Evolutionary conservation across 164 flowering plant species (phyloP).

Genomic region (Magnolia kwangsiensis): DNA sequence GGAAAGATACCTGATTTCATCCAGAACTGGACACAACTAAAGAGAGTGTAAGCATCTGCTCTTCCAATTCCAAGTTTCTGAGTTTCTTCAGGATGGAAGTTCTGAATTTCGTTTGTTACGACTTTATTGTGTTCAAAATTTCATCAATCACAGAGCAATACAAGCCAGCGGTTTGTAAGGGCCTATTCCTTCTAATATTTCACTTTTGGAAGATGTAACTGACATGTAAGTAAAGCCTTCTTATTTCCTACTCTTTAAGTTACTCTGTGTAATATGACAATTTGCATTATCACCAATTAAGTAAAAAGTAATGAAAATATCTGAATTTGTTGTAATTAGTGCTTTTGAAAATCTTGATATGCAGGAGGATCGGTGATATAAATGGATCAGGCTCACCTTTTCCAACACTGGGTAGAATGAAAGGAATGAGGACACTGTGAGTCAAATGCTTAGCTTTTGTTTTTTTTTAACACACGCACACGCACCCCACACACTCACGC

Average conservation of each 20-base stretch:
- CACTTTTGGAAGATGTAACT: conserved; percentile 33
- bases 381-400: conserved; percentile 39
- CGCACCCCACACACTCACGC: no score
- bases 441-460: conserved; percentile 29
- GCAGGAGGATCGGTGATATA: conserved; percentile 75
- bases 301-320: conserved; percentile 10
- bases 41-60: conserved; percentile 25
- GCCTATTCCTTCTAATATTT: conserved; percentile 57
- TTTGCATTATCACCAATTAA: background rate
- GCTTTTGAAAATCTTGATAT: conserved; percentile 9
- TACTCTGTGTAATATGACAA: background rate
- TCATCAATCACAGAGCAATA: conserved; percentile 40
- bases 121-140: background rate
- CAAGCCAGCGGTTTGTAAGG: conserved; percentile 59
- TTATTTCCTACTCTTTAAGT: background rate
- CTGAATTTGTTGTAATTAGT: background rate
- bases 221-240: conserved; percentile 40
- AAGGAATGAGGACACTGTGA: conserved; percentile 41
- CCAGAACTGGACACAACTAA: conserved; percentile 27
- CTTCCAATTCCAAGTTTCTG: background rate
- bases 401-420: conserved; percentile 42
- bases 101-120: background rate
- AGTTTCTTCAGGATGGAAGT: background rate
- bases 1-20: conserved; percentile 41
- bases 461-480: no score